These are phyloP conservation scores for Podospora conica DNA, from an alignment of 495 filamentous ascomycete genomes.

Conservation along the genomic window DNA sequence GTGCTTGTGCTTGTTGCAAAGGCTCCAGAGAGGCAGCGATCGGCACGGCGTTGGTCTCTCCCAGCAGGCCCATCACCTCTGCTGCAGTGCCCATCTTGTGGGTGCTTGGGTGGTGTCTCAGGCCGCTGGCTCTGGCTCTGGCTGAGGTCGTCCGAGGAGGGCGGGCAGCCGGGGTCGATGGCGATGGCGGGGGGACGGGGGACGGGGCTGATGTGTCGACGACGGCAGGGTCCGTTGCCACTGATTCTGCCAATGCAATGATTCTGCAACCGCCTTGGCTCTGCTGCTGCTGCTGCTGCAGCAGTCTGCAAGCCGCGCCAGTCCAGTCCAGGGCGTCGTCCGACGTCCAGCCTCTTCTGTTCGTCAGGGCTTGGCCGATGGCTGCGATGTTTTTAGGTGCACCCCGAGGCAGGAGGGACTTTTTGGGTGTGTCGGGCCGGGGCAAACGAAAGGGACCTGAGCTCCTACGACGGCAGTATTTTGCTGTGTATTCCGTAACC, in stretches of 20 bases:
- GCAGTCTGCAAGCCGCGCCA: background rate
- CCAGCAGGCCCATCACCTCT: background rate
- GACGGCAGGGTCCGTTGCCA: conserved; percentile 11
- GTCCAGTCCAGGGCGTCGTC: background rate
- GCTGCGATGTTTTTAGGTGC: background rate
- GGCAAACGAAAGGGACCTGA: background rate
- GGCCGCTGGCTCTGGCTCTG: background rate
- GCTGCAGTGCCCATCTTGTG: conserved; percentile 12
- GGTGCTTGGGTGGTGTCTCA: too few species aligned
- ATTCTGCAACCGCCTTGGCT: background rate
- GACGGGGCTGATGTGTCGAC: background rate
- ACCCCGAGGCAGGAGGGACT: background rate
- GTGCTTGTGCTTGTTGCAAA: conserved; percentile 1
- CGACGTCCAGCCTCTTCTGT: background rate
- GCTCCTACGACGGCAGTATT: background rate
- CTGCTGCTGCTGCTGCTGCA: background rate
- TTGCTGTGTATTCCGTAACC: background rate
- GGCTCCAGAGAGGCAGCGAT: conserved; percentile 12
- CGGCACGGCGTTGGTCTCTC: conserved; percentile 14
- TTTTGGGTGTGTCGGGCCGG: background rate
- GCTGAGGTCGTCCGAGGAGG: background rate
- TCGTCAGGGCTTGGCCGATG: background rate
- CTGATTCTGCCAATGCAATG: too few species aligned
- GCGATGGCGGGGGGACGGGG: background rate
- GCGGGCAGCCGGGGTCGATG: background rate